Evolutionary conservation across 352 stramenopile genomes (phyloP).

Genomic region (Phytophthora pluvialis): DNA sequence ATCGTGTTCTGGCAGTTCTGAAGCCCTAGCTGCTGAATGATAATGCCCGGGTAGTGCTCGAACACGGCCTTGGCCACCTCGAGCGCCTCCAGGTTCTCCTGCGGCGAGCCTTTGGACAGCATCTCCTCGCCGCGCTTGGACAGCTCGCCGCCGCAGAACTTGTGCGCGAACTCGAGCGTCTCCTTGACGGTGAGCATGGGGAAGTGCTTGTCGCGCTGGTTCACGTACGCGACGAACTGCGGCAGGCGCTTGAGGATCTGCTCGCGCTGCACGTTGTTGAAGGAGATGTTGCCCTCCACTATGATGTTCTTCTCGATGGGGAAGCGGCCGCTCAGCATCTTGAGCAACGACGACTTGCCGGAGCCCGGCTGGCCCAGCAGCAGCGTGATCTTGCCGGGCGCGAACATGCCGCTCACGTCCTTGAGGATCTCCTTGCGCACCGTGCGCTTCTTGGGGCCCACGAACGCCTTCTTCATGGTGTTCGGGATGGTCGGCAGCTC

Average conservation of each 20-base stretch:
- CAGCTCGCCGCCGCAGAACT: neutral
- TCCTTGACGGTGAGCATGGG: slow-evolving; percentile 56
- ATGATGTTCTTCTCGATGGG: slow-evolving; percentile 43
- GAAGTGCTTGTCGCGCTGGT: slow-evolving; percentile 56
- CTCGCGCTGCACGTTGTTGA: slow-evolving; percentile 40
- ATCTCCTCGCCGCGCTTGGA: neutral
- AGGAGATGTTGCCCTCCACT: slow-evolving; percentile 44
- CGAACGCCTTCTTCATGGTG: slow-evolving; percentile 35
- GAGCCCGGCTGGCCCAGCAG: slow-evolving; percentile 43
- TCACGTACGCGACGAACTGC: slow-evolving; percentile 54
- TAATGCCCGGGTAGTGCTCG: slow-evolving; percentile 19
- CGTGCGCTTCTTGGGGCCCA: slow-evolving; percentile 32
- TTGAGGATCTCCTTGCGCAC: slow-evolving; percentile 49
- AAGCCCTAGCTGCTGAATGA: slow-evolving; percentile 33
- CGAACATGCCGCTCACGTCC: slow-evolving; percentile 39
- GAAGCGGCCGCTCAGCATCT: slow-evolving; percentile 50
- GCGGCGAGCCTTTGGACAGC: slow-evolving; percentile 6
- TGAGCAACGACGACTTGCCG: slow-evolving; percentile 47
- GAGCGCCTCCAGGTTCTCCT: slow-evolving; percentile 19
- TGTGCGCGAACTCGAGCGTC: slow-evolving; percentile 57
- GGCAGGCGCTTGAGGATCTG: slow-evolving; percentile 42
- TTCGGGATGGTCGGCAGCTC: slow-evolving; percentile 45
- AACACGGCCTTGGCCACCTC: slow-evolving; percentile 10
- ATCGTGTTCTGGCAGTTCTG: slow-evolving; percentile 59
- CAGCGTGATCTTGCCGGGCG: slow-evolving; percentile 45